Conservation (phyloP, 2,329 filamentous ascomycete genomes). For the Cladobotryum protrusum region DNA sequence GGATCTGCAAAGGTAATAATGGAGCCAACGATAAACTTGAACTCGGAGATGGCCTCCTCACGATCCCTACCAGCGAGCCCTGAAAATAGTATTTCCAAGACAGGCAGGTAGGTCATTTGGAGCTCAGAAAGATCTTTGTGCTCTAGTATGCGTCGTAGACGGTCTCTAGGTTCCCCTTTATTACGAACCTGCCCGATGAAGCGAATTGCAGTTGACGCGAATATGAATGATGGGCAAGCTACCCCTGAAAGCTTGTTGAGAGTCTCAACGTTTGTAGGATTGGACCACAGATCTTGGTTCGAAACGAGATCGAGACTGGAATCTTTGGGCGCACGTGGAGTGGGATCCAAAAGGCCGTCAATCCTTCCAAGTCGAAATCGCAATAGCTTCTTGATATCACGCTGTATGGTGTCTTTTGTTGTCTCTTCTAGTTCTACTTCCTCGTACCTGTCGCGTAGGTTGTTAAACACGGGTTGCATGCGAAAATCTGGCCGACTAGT, state of each 20-base stretch:
- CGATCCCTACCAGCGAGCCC: background rate
- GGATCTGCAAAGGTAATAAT: slow-evolving; percentile 25
- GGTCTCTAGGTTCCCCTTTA: slow-evolving; percentile 13
- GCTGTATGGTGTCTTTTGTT: background rate
- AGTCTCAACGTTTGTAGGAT: background rate
- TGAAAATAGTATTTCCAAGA: slow-evolving; percentile 12
- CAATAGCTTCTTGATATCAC: slow-evolving; percentile 24
- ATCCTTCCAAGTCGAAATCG: background rate
- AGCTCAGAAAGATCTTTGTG: slow-evolving; percentile 4
- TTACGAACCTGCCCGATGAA: slow-evolving; percentile 15
- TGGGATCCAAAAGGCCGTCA: too few species aligned
- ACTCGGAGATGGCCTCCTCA: slow-evolving; percentile 15
- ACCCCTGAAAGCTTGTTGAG: slow-evolving; percentile 7
- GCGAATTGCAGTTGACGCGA: slow-evolving; percentile 15
- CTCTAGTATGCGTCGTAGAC: slow-evolving; percentile 18
- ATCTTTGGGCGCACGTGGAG: too few species aligned
- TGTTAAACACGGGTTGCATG: slow-evolving; percentile 26
- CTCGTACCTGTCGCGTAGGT: background rate
- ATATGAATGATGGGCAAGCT: slow-evolving; percentile 16
- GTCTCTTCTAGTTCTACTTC: background rate
- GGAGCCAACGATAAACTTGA: slow-evolving; percentile 25
- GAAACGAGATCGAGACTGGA: background rate
- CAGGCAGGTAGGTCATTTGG: slow-evolving; percentile 14
- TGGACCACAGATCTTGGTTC: background rate
- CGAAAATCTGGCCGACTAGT: slow-evolving; percentile 33